Evolutionary conservation across 2,329 filamentous ascomycete species (phyloP).

Genomic region (Massarina eburnea): DNA sequence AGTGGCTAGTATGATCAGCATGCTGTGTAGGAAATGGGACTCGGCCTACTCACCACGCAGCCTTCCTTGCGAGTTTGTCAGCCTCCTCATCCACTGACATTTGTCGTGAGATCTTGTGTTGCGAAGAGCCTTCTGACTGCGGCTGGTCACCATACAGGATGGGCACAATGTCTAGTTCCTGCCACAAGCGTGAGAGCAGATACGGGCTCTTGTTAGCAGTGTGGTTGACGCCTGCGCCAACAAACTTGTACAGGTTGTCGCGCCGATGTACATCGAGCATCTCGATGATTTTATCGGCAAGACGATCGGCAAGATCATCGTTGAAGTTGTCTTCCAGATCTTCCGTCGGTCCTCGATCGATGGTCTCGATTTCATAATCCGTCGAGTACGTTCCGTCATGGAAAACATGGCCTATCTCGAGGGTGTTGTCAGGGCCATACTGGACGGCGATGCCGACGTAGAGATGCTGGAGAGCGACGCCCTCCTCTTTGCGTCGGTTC

Average conservation of each 20-base stretch:
- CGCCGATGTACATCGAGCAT: constrained; percentile 62
- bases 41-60: constrained; percentile 61
- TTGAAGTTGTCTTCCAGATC: constrained; percentile 65
- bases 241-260: constrained; percentile 70
- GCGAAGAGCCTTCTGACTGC: constrained; percentile 6
- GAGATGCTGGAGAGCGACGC: constrained; percentile 38
- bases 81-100: not conserved
- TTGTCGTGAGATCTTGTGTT: constrained; percentile 67
- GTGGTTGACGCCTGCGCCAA: constrained; percentile 70
- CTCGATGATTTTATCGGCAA: constrained; percentile 27
- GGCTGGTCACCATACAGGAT: constrained; percentile 56
- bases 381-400: constrained; percentile 75
- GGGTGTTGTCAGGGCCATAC: constrained; percentile 53
- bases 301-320: too few species aligned
- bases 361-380: constrained; percentile 58
- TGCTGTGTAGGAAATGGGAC: not conserved
- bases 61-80: constrained; percentile 62
- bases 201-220: constrained; percentile 63
- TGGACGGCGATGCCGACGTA: constrained; percentile 65
- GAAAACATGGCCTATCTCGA: constrained; percentile 60
- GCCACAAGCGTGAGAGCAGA: constrained; percentile 72
- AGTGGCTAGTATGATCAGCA: not conserved
- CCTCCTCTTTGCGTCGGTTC: not conserved
- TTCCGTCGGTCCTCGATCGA: constrained; percentile 48
- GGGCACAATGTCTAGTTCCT: constrained; percentile 74